Evolutionary conservation across 2,329 filamentous ascomycete genomes (phyloP).

Genomic region (Fusarium acutatum): DNA sequence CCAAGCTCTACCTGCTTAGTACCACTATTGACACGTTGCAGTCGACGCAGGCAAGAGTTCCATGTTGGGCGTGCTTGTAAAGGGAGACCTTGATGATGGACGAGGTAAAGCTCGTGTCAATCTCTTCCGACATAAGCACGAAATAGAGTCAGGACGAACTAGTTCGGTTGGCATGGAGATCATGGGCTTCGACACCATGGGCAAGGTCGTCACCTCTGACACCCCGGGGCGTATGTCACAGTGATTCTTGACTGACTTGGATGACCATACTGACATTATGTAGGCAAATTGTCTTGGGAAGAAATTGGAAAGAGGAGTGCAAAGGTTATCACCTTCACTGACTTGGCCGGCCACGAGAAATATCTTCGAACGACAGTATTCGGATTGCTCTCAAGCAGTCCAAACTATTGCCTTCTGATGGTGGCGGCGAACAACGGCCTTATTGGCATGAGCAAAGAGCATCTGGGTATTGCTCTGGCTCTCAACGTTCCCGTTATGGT

Average conservation of each 20-base stretch:
- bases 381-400: conserved; percentile 90
- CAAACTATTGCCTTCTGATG: conserved; percentile 98
- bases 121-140: conserved; percentile 96
- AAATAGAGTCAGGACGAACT: conserved; percentile 93
- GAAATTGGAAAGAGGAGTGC: conserved; percentile 95
- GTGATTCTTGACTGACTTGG: too few species aligned
- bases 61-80: conserved; percentile 93
- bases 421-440: conserved; percentile 97
- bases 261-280: conserved; percentile 16
- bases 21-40: conserved; percentile 44
- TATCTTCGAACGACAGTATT: conserved; percentile 97
- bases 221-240: conserved; percentile 76
- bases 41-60: conserved; percentile 98
- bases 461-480: conserved; percentile 91
- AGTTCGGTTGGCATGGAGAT: conserved; percentile 99
- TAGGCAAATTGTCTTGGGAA: conserved; percentile 84
- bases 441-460: conserved; percentile 98
- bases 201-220: conserved; percentile 82
- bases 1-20: not conserved
- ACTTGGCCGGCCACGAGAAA: conserved; percentile 93
- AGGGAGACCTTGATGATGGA: conserved; percentile 93
- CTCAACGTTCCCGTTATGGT: conserved; percentile 98
- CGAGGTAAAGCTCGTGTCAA: conserved; percentile 93
- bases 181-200: conserved; percentile 92
- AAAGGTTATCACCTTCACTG: conserved; percentile 97